Evolutionary conservation across 2,329 filamentous ascomycete species (phyloP).

Genomic region (Gaeumannomyces tritici): DNA sequence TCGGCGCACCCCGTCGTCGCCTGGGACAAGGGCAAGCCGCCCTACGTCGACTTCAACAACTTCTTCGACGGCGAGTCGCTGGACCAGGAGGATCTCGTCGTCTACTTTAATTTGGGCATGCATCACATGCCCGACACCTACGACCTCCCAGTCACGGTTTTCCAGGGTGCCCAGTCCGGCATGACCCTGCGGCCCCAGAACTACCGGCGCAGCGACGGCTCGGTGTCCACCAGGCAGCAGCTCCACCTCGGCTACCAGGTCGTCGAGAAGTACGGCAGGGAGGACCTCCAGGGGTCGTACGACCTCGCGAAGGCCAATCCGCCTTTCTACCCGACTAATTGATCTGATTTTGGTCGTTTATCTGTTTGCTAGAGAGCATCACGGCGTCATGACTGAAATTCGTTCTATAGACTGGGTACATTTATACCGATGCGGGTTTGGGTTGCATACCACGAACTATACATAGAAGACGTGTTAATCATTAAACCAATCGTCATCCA

Average conservation of each 20-base stretch:
- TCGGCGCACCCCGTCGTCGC: neutral
- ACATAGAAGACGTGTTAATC: too few species aligned
- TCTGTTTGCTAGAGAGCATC: neutral
- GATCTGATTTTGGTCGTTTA: neutral
- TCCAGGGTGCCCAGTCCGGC: conserved; percentile 2
- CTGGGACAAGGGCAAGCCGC: neutral
- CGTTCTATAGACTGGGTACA: too few species aligned
- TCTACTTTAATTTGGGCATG: conserved; percentile 3
- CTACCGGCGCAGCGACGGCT: neutral
- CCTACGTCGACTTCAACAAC: neutral
- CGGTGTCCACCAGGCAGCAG: neutral
- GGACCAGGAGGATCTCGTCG: conserved; percentile 1
- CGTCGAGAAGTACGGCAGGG: neutral
- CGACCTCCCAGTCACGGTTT: conserved; percentile 11
- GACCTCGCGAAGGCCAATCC: neutral
- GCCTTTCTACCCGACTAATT: neutral
- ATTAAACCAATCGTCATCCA: too few species aligned
- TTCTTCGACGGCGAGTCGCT: conserved; percentile 3
- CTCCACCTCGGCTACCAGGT: neutral
- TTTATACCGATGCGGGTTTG: too few species aligned
- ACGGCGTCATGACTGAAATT: too few species aligned
- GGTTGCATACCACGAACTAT: too few species aligned
- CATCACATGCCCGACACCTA: conserved; percentile 2
- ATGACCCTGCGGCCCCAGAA: conserved; percentile 1
- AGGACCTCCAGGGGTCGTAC: neutral